These are phyloP conservation scores for Tetratostichococcus sp. DNA, from an alignment of 139 green algal genomes.

Conservation along the genomic window DNA sequence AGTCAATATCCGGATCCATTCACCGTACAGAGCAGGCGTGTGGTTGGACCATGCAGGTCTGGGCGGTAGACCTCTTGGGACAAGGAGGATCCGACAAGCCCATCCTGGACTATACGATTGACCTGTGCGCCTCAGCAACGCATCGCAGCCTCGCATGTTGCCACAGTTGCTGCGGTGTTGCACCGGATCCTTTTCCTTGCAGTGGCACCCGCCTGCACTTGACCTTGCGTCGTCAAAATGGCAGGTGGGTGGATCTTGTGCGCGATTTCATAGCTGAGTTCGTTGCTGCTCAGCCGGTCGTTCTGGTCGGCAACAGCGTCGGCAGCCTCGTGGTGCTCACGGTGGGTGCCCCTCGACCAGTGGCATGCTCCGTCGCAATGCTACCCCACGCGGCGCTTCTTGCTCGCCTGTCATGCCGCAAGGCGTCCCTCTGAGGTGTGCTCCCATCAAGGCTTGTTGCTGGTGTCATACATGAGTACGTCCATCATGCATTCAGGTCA, in stretches of 20 bases:
- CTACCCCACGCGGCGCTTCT: neutral
- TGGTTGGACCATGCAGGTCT: too few relatives aligned
- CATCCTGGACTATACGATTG: conserved; percentile 47
- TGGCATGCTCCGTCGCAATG: neutral
- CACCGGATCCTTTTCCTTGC: too few relatives aligned
- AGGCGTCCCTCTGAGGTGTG: too few relatives aligned
- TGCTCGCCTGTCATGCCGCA: too few relatives aligned
- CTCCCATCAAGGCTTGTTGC: too few relatives aligned
- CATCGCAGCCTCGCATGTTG: too few relatives aligned
- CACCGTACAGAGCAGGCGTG: too few relatives aligned
- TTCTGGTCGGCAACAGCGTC: conserved; percentile 83
- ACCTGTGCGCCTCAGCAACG: conserved; percentile 13
- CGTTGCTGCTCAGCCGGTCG: conserved; percentile 33
- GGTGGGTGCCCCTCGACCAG: conserved; percentile 20
- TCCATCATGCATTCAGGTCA: neutral
- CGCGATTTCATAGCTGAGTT: conserved; percentile 72
- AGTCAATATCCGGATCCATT: too few relatives aligned
- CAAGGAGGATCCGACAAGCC: conserved; percentile 68
- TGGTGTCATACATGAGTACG: too few relatives aligned
- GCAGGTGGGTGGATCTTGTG: conserved; percentile 42
- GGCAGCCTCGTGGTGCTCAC: conserved; percentile 66
- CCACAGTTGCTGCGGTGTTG: too few relatives aligned
- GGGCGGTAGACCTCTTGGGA: conserved; percentile 76
- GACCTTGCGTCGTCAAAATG: too few relatives aligned
- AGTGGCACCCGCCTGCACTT: too few relatives aligned